Evolutionary conservation across 2,329 filamentous ascomycete species (phyloP).

Genomic region (Fusarium circinatum): DNA sequence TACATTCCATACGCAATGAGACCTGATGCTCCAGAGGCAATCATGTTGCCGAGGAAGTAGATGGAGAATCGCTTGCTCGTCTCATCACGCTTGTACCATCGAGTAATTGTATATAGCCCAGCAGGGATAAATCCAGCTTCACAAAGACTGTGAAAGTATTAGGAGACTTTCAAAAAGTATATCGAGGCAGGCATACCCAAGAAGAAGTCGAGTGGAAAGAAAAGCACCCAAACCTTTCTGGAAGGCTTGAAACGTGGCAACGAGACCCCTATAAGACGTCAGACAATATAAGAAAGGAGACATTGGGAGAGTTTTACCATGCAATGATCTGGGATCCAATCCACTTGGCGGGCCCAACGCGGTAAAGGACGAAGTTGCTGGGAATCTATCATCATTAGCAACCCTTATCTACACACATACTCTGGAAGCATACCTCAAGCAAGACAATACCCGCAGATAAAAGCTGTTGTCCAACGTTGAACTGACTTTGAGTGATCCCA

Average conservation of each 20-base stretch:
- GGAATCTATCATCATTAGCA: constrained; percentile 43
- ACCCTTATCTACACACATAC: no score
- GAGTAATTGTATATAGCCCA: constrained; percentile 58
- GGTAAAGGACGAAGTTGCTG: constrained; percentile 59
- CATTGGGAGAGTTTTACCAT: constrained; percentile 37
- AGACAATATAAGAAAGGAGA: neutral
- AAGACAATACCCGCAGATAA: constrained; percentile 59
- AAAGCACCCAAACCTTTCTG: constrained; percentile 45
- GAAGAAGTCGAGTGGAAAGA: constrained; percentile 52
- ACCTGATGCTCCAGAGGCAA: constrained; percentile 48
- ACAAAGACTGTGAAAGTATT: constrained; percentile 37
- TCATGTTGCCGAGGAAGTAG: constrained; percentile 58
- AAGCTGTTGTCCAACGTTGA: constrained; percentile 60
- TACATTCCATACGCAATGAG: constrained; percentile 50
- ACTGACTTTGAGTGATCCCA: constrained; percentile 58
- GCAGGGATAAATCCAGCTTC: constrained; percentile 50
- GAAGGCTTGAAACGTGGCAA: constrained; percentile 51
- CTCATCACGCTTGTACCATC: constrained; percentile 59
- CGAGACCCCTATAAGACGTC: constrained; percentile 46
- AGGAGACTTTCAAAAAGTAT: neutral
- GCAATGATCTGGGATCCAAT: constrained; percentile 48
- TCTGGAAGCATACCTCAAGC: constrained; percentile 42
- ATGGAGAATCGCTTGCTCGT: constrained; percentile 57
- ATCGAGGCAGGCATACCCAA: constrained; percentile 29
- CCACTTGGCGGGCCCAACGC: constrained; percentile 59